These are phyloP conservation scores for Parathielavia appendiculata DNA, from an alignment of 495 filamentous ascomycete genomes.

Conservation along the genomic window DNA sequence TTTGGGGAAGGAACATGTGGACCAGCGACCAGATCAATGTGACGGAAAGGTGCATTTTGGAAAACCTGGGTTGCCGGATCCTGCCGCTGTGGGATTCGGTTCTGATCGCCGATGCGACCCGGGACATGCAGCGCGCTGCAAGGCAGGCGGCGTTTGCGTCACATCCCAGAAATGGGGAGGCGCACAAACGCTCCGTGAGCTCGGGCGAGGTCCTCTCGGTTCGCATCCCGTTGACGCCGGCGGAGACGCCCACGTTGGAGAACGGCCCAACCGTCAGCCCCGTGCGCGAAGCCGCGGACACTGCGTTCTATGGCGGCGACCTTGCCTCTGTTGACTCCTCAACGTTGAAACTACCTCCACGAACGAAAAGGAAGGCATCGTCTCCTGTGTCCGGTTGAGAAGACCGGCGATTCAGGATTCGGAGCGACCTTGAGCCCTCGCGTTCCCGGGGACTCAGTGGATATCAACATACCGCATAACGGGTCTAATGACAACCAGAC, in stretches of 20 bases:
- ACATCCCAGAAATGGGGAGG: slow-evolving; percentile 14
- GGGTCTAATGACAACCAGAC: too few species aligned
- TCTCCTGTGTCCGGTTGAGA: slow-evolving; percentile 11
- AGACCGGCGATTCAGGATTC: background rate
- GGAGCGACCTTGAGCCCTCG: background rate
- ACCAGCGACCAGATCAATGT: slow-evolving; percentile 50
- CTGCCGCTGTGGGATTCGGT: slow-evolving; percentile 45
- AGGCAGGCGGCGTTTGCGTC: slow-evolving; percentile 28
- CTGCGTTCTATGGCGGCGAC: slow-evolving; percentile 10
- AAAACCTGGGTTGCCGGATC: slow-evolving; percentile 49
- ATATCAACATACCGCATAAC: background rate
- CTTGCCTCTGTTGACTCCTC: background rate
- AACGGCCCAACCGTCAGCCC: slow-evolving; percentile 4
- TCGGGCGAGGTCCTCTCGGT: slow-evolving; percentile 36
- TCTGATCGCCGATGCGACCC: slow-evolving; percentile 45
- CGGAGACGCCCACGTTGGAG: slow-evolving; percentile 37
- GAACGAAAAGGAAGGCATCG: slow-evolving; percentile 7
- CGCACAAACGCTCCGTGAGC: slow-evolving; percentile 38
- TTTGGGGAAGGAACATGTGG: slow-evolving; percentile 48
- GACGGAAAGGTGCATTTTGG: slow-evolving; percentile 51
- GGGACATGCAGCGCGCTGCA: slow-evolving; percentile 52
- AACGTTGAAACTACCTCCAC: background rate
- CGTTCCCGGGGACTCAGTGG: too few species aligned
- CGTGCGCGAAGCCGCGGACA: slow-evolving; percentile 2
- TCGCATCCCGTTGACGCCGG: slow-evolving; percentile 39